A percentile compares a stretch with the other conserved stretches of the same genome.
Conservation (phyloP, 2,329 filamentous ascomycete genomes). For the Ampelomyces quisqualis region DNA sequence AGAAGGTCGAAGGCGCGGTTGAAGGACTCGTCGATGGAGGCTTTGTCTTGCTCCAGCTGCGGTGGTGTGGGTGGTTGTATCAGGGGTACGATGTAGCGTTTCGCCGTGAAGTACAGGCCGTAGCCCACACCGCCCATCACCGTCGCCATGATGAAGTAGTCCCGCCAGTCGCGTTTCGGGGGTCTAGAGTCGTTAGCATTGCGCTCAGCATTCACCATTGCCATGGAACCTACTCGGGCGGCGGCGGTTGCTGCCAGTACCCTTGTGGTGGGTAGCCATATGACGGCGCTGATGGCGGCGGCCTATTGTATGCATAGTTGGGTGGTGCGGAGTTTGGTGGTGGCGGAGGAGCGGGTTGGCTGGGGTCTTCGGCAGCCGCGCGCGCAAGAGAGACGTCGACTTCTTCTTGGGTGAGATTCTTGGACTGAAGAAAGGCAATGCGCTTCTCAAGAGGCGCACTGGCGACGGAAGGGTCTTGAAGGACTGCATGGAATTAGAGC, state of each 20-base stretch:
- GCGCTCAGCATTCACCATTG: neutral
- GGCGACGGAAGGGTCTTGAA: conserved; percentile 90
- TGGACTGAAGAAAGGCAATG: conserved; percentile 89
- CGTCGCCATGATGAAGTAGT: conserved; percentile 99
- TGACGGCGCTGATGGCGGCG: conserved; percentile 48
- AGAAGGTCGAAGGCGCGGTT: conserved; percentile 87
- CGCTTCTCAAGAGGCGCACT: conserved; percentile 89
- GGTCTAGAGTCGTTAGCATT: conserved; percentile 41
- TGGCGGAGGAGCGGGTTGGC: conserved; percentile 52
- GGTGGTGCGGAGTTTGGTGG: conserved; percentile 46
- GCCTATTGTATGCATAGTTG: conserved; percentile 47
- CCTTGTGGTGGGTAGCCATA: conserved; percentile 56
- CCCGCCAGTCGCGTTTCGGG: conserved; percentile 89
- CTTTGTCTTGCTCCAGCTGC: conserved; percentile 91
- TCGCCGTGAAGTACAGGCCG: conserved; percentile 78
- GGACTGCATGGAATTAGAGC: conserved; percentile 59
- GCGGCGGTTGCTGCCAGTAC: conserved; percentile 56
- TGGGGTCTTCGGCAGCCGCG: conserved; percentile 61
- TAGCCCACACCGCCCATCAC: conserved; percentile 88
- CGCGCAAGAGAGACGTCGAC: conserved; percentile 81
- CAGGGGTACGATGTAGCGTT: conserved; percentile 89
- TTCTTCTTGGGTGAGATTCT: conserved; percentile 96
- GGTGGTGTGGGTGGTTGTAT: conserved; percentile 92
- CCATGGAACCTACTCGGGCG: conserved; percentile 51
- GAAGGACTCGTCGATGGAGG: conserved; percentile 88